Evolutionary conservation across 2,329 filamentous ascomycete species (phyloP), one percentile per base, ranked within the genome.

Genomic region (Epichloe elymi): DNA sequence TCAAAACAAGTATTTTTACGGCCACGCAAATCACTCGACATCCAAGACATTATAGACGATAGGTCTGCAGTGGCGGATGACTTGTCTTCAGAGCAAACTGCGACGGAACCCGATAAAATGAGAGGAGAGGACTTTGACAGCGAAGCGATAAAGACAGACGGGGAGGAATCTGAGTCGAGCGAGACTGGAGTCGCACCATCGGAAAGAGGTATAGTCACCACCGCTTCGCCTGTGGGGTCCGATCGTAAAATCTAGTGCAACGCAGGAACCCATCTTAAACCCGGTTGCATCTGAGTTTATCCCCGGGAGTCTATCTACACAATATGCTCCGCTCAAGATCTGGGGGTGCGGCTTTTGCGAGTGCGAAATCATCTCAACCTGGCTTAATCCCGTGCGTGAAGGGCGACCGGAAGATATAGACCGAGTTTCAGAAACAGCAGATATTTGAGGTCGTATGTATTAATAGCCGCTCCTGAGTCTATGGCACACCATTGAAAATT

Each of bases 1-100:
- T 76, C 76, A 3, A 81, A 80, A 59, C 80, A 84, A 58, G 70
- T 76, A 17, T 78, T 78, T 57, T 63, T 75, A 40, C 74, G 71
- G 53, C 66, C 74, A 1, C 75, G 74, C 53, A 72, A 74, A 36
- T 43, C 50, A 17, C 14, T 43, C 5, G 35, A 55, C 11, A 40
- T 42, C 14, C 38, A 48, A 26, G 48, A 51, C 11, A 39, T 51
- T 10, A 48, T 53, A 17, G 53, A 56, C 23, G 53, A 55, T 20
- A 46, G 55, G 53, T 54, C 55, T 40, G 60, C 58, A 48, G 54
- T 67, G 43, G 59, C 67, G 46, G 69, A 70, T 43, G 66, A 69
- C 53, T 49, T 71, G 48, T 67, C 63, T 15, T 61, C 64, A 7
- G 66, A 69, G 41, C 60, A 62, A 35, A 64, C 66, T 7, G 61